Evolutionary conservation across 225 moss, liverwort and hornwort genomes (phyloP).

Genomic region (Physcomitrellopsis africana): DNA sequence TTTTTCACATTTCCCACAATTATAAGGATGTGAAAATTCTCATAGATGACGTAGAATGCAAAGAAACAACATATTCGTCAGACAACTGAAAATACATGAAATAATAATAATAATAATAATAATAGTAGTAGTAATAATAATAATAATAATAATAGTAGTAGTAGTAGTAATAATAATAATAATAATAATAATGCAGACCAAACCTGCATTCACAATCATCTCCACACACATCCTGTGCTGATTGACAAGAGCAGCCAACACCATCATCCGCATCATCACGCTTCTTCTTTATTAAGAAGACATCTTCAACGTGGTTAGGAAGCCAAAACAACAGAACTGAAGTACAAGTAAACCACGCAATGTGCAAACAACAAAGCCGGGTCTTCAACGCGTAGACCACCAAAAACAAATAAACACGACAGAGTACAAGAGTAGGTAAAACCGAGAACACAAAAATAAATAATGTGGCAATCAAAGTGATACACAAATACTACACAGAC

Average conservation of each 20-base stretch:
- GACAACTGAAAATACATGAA: slow-evolving; percentile 3
- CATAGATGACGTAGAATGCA: neutral
- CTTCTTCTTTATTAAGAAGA: slow-evolving; percentile 82
- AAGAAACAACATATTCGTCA: slow-evolving; percentile 15
- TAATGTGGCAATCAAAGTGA: neutral
- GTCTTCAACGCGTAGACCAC: neutral
- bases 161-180: too few relatives aligned
- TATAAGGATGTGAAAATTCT: neutral
- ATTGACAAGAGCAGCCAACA: slow-evolving; percentile 71
- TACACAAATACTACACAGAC: slow-evolving; percentile 1
- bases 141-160: too few relatives aligned
- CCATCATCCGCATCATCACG: slow-evolving; percentile 88
- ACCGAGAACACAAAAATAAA: neutral
- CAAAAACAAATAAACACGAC: slow-evolving; percentile 6
- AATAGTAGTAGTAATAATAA: too few relatives aligned
- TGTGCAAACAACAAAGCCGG: slow-evolving; percentile 7
- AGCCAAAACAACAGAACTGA: slow-evolving; percentile 23
- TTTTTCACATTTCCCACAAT: slow-evolving; percentile 8
- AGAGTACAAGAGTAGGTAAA: slow-evolving; percentile 17
- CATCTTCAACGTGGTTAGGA: slow-evolving; percentile 67
- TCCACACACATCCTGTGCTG: slow-evolving; percentile 59
- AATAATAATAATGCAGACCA: neutral
- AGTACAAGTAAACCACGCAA: slow-evolving; percentile 13
- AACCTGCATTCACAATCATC: slow-evolving; percentile 90
- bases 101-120: too few relatives aligned